Percentiles rank a stretch among this genome's conserved stretches.
Conservation (phyloP, 176 grass and related monocot genomes). For the Leersia perrieri region DNA sequence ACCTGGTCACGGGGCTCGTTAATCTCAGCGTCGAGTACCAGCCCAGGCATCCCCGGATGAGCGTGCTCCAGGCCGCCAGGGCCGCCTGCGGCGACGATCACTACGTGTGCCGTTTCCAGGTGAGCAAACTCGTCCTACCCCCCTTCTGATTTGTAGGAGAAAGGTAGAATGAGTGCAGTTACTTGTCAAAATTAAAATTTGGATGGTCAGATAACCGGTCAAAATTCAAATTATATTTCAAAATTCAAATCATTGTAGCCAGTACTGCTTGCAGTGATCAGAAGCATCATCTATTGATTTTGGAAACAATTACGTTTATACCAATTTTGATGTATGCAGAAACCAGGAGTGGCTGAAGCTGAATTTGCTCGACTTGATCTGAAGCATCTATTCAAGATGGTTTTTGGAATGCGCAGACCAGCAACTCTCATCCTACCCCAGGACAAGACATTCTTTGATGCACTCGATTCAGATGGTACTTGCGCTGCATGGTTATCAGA, state of each 20-base stretch:
- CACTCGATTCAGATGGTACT: slow-evolving; percentile 46
- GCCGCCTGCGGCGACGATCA: slow-evolving; percentile 60
- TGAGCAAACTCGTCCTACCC: neutral
- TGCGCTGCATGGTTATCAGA: slow-evolving; percentile 80
- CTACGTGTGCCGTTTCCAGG: slow-evolving; percentile 78
- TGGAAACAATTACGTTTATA: too few species aligned
- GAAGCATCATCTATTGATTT: too few species aligned
- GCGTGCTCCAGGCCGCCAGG: slow-evolving; percentile 48
- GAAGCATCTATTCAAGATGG: slow-evolving; percentile 43
- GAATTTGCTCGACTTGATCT: slow-evolving; percentile 52
- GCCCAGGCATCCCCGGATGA: slow-evolving; percentile 25
- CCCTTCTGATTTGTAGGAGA: too few species aligned
- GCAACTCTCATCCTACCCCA: slow-evolving; percentile 53
- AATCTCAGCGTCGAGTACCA: slow-evolving; percentile 61
- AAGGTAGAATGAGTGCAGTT: too few species aligned
- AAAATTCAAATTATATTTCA: too few species aligned
- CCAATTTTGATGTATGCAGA: slow-evolving; percentile 35
- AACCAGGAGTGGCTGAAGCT: slow-evolving; percentile 70
- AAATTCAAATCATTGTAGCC: too few species aligned
- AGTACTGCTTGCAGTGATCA: too few species aligned
- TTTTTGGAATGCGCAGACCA: slow-evolving; percentile 71
- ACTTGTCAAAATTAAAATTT: neutral
- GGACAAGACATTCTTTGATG: slow-evolving; percentile 75
- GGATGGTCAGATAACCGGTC: too few species aligned
- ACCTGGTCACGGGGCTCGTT: slow-evolving; percentile 64